Evolutionary conservation across 257 asterid species (phyloP), one percentile per base, ranked within the genome.

Genomic region (Cynanchum wilfordii): DNA sequence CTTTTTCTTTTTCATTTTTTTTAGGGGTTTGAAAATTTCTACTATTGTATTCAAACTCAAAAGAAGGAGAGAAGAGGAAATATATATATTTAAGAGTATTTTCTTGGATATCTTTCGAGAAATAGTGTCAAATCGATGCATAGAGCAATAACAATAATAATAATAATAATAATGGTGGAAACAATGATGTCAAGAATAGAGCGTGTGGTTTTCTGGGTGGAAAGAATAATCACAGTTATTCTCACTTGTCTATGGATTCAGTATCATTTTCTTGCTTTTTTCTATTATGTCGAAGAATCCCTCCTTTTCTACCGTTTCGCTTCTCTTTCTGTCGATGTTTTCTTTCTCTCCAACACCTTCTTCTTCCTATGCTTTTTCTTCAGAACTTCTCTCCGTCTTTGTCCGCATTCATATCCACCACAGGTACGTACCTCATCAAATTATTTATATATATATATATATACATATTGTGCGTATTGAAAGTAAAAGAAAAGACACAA

Each of bases 151-250:
- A n/a, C n/a, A n/a, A n/a, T n/a, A n/a, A n/a, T n/a, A n/a, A n/a
- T n/a, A n/a, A 4, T 30, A 4, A 30, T 30, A 30, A 30, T 1
- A 47, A 13, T 47, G 45, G 45, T 6, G 8, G 45, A 40, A 40
- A 4, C 10, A 40, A n/a, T 0, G 2, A 11, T 25, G 40, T 38
- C n/a, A 19, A 25, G 1, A 24, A 12, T 59, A 2, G 66, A 59
- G n/a, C 8, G 10, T 9, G 40, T 8, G 66, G 7, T 59, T 59
- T 59, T 27, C 40, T 27, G 66, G 66, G 16, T 59, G 2, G 66
- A 59, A 59, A 59, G 66, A 24, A 59, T 59, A 59, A 12, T 29
- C 66, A 27, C 66, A 19, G 16, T 59, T 59, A 59, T n/a, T 59
- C 40, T 59, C 11, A 59, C 66, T 5, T 59, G 40, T 5, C n/a